Base-by-base conservation (phyloP, 768 basidiomycete genomes). In the Suillus brevipes region DNA sequence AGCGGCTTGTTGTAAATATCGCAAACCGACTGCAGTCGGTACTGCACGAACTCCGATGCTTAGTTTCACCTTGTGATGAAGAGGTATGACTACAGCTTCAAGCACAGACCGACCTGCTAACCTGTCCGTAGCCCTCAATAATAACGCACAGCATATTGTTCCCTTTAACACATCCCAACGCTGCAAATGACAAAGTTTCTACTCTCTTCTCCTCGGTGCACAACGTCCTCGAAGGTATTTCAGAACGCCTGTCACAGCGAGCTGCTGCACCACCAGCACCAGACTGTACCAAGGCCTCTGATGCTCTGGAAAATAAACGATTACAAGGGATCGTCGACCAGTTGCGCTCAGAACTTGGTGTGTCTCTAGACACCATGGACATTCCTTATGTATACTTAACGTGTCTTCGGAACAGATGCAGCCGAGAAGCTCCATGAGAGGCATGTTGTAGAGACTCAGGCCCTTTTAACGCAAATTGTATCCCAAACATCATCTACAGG, bases 1-100 rank as follows among this genome's bases (percentile, higher is more conserved):
- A 85, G 62, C 84, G 82, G 37, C 75, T 92, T 34, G 72, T 91
- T 4, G 71, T 95, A 59, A 81, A 81, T 45, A 80, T 85, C 7
- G 85, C 88, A 42, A 92, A 93, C 68, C 87, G 88, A 64, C 73
- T 91, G 20, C 87, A 89, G 71, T 75, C 80, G 18, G 74, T 88
- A 57, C 62, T 87, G 23, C 80, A 87, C 67, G 80, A 81, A 64
- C 82, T 81, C 49, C 81, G 77, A 56, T 73, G 67, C 42, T 67
- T 78, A 31, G 71, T 80, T 42, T 72, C 79, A 14, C 79, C 84
- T 34, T 75, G 78, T 23, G 71, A 75, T 40, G 87, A 86, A 70
- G 82, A 85, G 78, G 89, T 84, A 68, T 58, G 77, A 68, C 68
- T 65, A 56, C 52, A 28, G 65, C 36, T 47, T 58, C 62, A 60